These are phyloP conservation scores for Rhodotorula glutinis DNA, from an alignment of 1,284 basidiomycete species.

Conservation along the genomic window DNA sequence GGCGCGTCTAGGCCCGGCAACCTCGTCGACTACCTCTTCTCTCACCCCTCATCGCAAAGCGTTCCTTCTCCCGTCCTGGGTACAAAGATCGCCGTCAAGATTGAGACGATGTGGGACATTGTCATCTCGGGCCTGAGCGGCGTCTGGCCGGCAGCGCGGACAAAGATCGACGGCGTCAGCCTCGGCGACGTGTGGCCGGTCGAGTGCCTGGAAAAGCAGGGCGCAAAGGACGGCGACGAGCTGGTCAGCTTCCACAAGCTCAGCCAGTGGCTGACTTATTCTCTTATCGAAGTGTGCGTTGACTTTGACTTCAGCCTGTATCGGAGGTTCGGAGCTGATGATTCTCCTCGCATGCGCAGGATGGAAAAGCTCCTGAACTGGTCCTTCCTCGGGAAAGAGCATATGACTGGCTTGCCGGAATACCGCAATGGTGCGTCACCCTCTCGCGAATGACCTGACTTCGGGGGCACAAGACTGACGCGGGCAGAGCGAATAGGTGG, in stretches of 20 bases:
- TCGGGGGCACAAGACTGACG: too few relatives aligned
- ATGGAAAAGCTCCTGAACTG: conserved; percentile 71
- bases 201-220: conserved; percentile 62
- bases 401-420: conserved; percentile 79
- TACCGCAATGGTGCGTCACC: conserved; percentile 71
- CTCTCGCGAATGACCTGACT: too few relatives aligned
- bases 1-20: conserved; percentile 66
- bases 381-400: conserved; percentile 68
- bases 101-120: conserved; percentile 67
- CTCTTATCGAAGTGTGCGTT: conserved; percentile 68
- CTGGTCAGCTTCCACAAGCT: conserved; percentile 94
- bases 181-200: conserved; percentile 84
- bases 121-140: conserved; percentile 77
- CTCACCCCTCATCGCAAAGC: conserved; percentile 47
- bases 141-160: conserved; percentile 82
- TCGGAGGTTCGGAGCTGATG: background rate
- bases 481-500: conserved; percentile 59
- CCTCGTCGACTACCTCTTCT: conserved; percentile 60
- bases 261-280: conserved; percentile 85
- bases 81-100: conserved; percentile 46
- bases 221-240: conserved; percentile 53
- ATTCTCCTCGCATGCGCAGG: conserved; percentile 13
- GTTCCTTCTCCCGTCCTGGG: conserved; percentile 56
- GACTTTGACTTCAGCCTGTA: background rate
- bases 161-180: conserved; percentile 65